Evolutionary conservation across 352 stramenopile genomes (phyloP), one percentile per base, ranked within the genome.

Genomic region (Phytophthora hybrid): DNA sequence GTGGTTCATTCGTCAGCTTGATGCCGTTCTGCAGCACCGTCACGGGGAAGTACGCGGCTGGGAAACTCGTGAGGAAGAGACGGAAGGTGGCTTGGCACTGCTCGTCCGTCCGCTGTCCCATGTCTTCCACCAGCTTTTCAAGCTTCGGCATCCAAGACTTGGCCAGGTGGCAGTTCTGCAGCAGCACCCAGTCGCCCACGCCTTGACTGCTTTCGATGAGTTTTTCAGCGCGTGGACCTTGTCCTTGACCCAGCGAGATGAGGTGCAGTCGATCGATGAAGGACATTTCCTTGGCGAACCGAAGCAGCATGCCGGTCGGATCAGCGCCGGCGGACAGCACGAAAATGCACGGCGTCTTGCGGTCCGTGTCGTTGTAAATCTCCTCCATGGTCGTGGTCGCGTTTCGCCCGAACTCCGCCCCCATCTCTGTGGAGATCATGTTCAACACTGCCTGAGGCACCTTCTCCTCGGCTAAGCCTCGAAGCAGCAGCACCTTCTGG

Each of bases 111-210:
- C 81, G 71, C 32, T 93, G 83, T 1, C 79, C 87, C 49, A 98
- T 82, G 13, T 92, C 90, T 21, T 98, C 90, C 2, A 98, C 89
- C 21, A 98, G 93, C 34, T 91, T 91, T 73, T 98, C 95, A 13
- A 98, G 79, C 19, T 91, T 93, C 2, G 92, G 92, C 92, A 98
- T 98, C 95, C 95, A 98, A 18, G 85, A 97, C 60, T 98, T 98
- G 10, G 95, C 95, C 8, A 98, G 80, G 69, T 98, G 96, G 71
- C 95, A 98, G 61, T 98, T 98, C 59, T 98, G 95, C 8, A 98
- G 74, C 46, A 98, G 63, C 14, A 98, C 95, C 95, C 95, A 98
- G 81, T 98, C 95, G 0, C 94, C 95, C 0, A 84, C 89, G 5
- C 79, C 70, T 19, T 94, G 91, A 23, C 88, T 93, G 18, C 70